phyloP scores from a whole-genome alignment of 805 yeast genomes.

The Hagleromyces aurorensis region DNA sequence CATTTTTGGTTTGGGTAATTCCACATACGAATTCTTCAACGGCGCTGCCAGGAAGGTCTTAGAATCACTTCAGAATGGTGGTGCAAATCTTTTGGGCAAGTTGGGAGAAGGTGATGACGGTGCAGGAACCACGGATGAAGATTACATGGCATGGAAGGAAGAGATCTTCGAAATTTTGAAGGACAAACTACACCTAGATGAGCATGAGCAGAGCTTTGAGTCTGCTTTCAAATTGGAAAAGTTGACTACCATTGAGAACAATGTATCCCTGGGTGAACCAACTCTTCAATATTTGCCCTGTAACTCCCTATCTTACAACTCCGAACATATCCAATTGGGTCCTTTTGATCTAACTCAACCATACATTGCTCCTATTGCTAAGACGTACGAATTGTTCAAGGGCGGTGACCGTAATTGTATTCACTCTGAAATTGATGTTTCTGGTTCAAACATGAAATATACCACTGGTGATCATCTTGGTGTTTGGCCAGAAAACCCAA shows the following conservation, averaged over 20 bases:
- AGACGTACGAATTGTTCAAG: conserved; percentile 63
- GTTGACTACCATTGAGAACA: conserved; percentile 31
- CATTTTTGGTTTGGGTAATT: conserved; percentile 88
- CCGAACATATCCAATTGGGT: conserved; percentile 41
- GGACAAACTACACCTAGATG: conserved; percentile 58
- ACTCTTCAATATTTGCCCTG: conserved; percentile 44
- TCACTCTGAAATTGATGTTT: conserved; percentile 81
- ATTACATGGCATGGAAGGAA: conserved; percentile 90
- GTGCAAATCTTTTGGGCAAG: conserved; percentile 67
- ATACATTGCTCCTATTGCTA: conserved; percentile 58
- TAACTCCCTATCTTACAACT: conserved; percentile 28
- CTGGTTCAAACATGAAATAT: conserved; percentile 67
- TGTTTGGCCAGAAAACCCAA: conserved; percentile 85
- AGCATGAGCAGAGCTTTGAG: conserved; percentile 71
- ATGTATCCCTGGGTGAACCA: conserved; percentile 80
- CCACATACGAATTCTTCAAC: conserved; percentile 88
- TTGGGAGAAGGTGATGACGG: conserved; percentile 95
- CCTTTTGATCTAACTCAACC: conserved; percentile 83
- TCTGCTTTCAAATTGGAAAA: conserved; percentile 48
- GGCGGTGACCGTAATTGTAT: conserved; percentile 66
- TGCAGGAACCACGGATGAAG: conserved; percentile 90
- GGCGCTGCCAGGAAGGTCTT: conserved; percentile 63
- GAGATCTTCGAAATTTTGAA: conserved; percentile 57
- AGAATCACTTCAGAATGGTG: conserved; percentile 46
- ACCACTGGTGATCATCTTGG: conserved; percentile 96